Base-by-base conservation (phyloP, 1,284 basidiomycete genomes). In the Cystobasidiaceae sp. region DNA sequence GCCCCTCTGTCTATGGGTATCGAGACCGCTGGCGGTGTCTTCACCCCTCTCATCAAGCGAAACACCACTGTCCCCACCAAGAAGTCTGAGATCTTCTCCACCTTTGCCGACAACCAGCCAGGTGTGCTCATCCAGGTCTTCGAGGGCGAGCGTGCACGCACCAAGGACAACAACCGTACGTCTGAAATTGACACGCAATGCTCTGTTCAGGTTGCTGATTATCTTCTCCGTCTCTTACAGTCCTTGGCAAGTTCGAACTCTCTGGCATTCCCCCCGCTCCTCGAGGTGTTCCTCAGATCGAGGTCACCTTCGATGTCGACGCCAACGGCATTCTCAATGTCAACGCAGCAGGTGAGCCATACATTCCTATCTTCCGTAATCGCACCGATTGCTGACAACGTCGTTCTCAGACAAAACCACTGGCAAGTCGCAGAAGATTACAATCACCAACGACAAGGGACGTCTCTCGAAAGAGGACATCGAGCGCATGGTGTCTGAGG, bases 111-210 rank as follows among this genome's bases (percentile, higher is more conserved):
- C 78, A 94, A 94, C 83, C 92, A 93, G 58, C 92, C 94, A 69
- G 92, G 92, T 85, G 94, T 98, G 66, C 85, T 97, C 76, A 97
- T 98, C 80, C 94, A 97, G 80, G 94, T 98, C 69, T 98, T 85
- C 81, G 94, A 98, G 84, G 94, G 96, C 81, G 96, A 98, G 81
- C 93, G 94, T 84, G 91, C 93, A 62, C 89, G 93, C 75, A 97
- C 93, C 71, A 97, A 97, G 85, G 94, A 98, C 82, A 97, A 97
- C 85, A 97, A 97, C 83, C 79, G n/a, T n/a, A n/a, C n/a, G n/a
- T n/a, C n/a, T 68, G 49, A n/a, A n/a, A n/a, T n/a, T n/a, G n/a
- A n/a, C n/a, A n/a, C n/a, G n/a, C n/a, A n/a, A 61, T 97, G 59
- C 90, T 97, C 79, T n/a, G n/a, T n/a, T n/a, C n/a, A n/a, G n/a